A percentile compares a stretch with the other conserved stretches of the same genome.
Evolutionary conservation across 371 early-diverging fungal genomes (phyloP).

Genomic region (Lichtheimia ornata): DNA sequence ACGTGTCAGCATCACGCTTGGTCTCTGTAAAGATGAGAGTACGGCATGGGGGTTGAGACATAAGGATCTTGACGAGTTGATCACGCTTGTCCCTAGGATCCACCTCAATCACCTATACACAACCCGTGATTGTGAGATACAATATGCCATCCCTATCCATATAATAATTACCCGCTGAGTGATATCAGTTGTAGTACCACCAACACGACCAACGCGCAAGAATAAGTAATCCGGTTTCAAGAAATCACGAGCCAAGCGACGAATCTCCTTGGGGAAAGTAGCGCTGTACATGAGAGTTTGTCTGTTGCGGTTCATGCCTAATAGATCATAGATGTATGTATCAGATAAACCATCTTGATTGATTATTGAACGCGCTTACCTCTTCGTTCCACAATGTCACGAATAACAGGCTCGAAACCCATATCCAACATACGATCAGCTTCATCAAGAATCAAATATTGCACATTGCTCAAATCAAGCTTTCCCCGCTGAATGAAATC

Average conservation of each 20-base stretch:
- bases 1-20: slow-evolving; percentile 77
- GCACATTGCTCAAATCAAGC: slow-evolving; percentile 76
- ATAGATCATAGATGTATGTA: background rate
- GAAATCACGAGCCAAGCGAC: slow-evolving; percentile 86
- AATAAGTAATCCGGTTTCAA: slow-evolving; percentile 58
- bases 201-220: slow-evolving; percentile 38
- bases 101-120: slow-evolving; percentile 30
- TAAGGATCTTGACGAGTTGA: slow-evolving; percentile 23
- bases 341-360: background rate
- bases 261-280: slow-evolving; percentile 93
- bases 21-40: slow-evolving; percentile 84
- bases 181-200: slow-evolving; percentile 47
- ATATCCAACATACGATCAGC: slow-evolving; percentile 97
- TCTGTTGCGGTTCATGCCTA: slow-evolving; percentile 64
- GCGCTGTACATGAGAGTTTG: slow-evolving; percentile 98
- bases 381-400: slow-evolving; percentile 86
- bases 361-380: slow-evolving; percentile 3
- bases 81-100: slow-evolving; percentile 55
- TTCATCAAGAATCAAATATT: slow-evolving; percentile 91
- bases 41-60: slow-evolving; percentile 50
- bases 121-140: background rate
- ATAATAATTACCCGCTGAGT: slow-evolving; percentile 26
- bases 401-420: slow-evolving; percentile 95
- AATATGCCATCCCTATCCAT: background rate
- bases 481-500: slow-evolving; percentile 82